Evolutionary conservation across 2,329 filamentous ascomycete species (phyloP), one percentile per base, ranked within the genome.

Genomic region (Lasiodiplodia theobromae): DNA sequence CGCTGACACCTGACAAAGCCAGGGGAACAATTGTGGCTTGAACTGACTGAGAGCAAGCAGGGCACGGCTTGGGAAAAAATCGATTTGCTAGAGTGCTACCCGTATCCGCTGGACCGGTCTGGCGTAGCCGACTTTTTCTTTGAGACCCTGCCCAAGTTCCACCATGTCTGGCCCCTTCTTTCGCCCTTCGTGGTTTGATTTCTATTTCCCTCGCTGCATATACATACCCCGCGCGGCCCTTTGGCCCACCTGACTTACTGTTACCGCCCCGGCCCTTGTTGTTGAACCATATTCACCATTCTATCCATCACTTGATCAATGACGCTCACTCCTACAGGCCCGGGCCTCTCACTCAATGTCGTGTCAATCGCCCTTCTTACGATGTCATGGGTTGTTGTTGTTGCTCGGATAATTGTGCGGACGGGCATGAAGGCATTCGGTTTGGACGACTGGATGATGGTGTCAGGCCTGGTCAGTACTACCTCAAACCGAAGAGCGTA

Each of bases 381-480:
- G 16, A 21, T 68, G 14, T 68, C 66, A 18, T 34, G 47, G 34
- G 3, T 62, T 5, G 37, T 62, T 25, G 66, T 68, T n/a, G 21
- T 31, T 11, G 49, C 28, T 18, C 54, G 66, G 12, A 21, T 63
- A 3, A 3, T 51, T 14, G 66, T 68, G 44, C 25, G 66, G 37
- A 49, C n/a, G n/a, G 21, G 56, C 12, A 63, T 62, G 21, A 40
- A 34, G 16, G 49, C 49, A 31, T 37, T 68, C 12, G 66, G 66
- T 11, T 10, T 25, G 12, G 56, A 68, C n/a, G 66, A 68, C 21
- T 47, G 31, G 31, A 37, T 63, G 16, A 68, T 68, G 56, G 34
- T 58, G 10, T 21, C n/a, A 8, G 66, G 66, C 10, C 56, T 68
- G 10, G 66, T 68, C 52, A 7, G 66, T 62, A 7, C 31, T 16